Base-by-base conservation (phyloP, 352 stramenopile species). In the Pythium monospermum region DNA sequence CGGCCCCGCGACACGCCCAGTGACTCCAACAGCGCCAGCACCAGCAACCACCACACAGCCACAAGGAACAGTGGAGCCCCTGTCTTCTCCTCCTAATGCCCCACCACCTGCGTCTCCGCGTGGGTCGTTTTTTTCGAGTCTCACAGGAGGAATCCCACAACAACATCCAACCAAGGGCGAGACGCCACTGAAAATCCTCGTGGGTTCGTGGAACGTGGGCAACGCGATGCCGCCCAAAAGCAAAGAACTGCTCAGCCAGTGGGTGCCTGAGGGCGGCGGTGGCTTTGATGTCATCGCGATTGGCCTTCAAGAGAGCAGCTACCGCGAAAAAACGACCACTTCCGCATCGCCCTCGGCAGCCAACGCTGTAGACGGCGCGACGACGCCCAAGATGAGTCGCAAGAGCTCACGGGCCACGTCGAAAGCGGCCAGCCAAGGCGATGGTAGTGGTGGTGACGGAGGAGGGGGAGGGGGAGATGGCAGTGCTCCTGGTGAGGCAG, bases 261-360 rank as follows among this genome's bases (percentile, higher is more conserved):
- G 85, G 85, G 79, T 96, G 33, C 85, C 83, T 4, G 62, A 75
- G 35, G 75, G 71, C n/a, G 82, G 85, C 16, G 83, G 78, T 0
- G 76, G 79, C 44, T 92, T 84, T 41, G 85, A 95, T 57, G 76
- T 95, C 10, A 79, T 95, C n/a, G 80, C 69, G 0, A 68, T 95
- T 18, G 82, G 82, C 0, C 63, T 94, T 6, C 83, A 95, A 48
- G 83, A 95, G 54, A 91, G 77, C 59, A 83, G 74, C 19, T 94
- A 93, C 57, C 71, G 66, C 31, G 70, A 84, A 45, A 81, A 76
- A 27, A 8, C 30, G 30, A 35, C 30, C 8, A 52, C 31, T 30
- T 33, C 46, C 5, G 39, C 47, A 11, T 19, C 26, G 1, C 36
- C 40, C 2, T 33, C 38, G 2, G 35, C 30, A 12, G 54, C 19